Evolutionary conservation across 805 yeast species (phyloP), one percentile per base, ranked within the genome.

Genomic region (Starmerella floris): DNA sequence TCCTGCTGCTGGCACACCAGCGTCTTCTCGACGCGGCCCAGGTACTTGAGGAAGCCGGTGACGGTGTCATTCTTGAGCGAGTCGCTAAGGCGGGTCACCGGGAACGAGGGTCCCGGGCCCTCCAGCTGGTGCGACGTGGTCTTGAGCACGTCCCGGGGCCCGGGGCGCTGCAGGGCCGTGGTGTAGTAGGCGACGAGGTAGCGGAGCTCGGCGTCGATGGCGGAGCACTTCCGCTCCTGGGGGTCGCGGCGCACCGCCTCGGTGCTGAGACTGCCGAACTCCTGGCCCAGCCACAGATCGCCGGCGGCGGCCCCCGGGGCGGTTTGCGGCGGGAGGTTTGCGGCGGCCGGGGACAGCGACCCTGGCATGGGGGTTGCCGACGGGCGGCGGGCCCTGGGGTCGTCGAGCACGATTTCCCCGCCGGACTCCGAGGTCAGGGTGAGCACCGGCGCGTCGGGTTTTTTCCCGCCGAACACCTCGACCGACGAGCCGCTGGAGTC

Each of bases 41-140:
- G 45, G 37, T 43, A 46, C 30, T 46, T 42, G 11, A 53, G 44
- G 39, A 45, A 48, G 30, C 35, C 22, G 13, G 57, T 52, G 11
- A 51, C 49, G 9, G 39, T 31, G 23, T 44, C 43, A 16, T 33
- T 27, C 20, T 47, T 47, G 11, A 52, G 40, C 8, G 40, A 22
- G 15, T 35, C 42, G 46, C 52, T 47, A 23, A 38, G 32, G 13
- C 26, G 31, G n/a, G 19, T 23, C 37, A 23, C 30, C 22, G 11
- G 16, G 5, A 23, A 11, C 6, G 19, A 6, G 20, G 17, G 5
- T 4, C 30, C 38, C 9, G 17, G 21, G 10, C 19, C 8, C 27
- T 20, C 30, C 17, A 33, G 26, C 16, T 10, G n/a, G 26, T 33
- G 26, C 17, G 5, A 6, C 11, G 15, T 25, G 27, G 30, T 30